Evolutionary conservation across 2,329 filamentous ascomycete species (phyloP), one percentile per base, ranked within the genome.

Genomic region (Pseudodiploospora longispora): DNA sequence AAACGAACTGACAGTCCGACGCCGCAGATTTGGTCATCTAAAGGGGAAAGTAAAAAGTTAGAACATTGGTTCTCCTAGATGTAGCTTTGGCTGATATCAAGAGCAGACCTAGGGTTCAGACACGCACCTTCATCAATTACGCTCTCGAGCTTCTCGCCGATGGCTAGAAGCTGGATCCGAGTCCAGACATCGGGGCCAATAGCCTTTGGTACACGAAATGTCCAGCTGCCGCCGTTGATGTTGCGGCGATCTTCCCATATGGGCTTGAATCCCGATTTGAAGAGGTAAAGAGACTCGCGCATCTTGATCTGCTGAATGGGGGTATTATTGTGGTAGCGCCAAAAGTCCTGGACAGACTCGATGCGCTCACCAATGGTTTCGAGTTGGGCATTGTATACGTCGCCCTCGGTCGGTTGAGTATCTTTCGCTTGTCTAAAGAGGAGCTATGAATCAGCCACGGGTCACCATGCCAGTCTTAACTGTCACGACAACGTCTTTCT

Each of bases 221-320:
- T 94, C 88, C 88, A 96, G 61, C 85, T 85, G 40, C 91, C 91
- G 42, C 91, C 91, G 49, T 82, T 75, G 47, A 84, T 72, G 66
- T 96, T 96, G 56, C 93, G 82, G 35, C 86, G 79, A 61, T 97
- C 91, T 67, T 89, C 85, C 85, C 85, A 89, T 53, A 88, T 70
- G 45, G 85, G 85, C 50, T 76, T 77, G 64, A 87, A 87, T 32
- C 85, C 85, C 50, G 79, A 73, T 64, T 88, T 88, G 72, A 89
- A 89, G 52, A 90, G 74, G 61, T 89, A 87, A 52, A 89, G 76
- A 38, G 80, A 84, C 66, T 89, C 84, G 57, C 83, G 80, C 71
- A 85, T 80, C 64, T 83, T 83, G 64, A 90, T 81, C 61, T 82
- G 77, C 47, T 83, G 77, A 57, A 87, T 82, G 10, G 85, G 85